A percentile compares a stretch with the other conserved stretches of the same genome.
phyloP scores from a whole-genome alignment of 306 rosid species.

The Rosa persica region DNA sequence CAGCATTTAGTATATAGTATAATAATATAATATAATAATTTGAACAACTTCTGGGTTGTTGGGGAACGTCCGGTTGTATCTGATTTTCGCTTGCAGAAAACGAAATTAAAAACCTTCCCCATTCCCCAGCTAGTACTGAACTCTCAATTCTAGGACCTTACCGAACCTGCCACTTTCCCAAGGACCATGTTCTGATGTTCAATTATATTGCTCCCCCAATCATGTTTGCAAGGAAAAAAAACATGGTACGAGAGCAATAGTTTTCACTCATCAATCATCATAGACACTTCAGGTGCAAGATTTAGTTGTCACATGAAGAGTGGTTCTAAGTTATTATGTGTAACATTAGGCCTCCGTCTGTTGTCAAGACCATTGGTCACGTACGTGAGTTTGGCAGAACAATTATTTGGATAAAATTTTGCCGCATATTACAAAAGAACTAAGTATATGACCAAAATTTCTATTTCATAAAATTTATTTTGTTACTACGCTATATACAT shows the following conservation, averaged over 20 bases:
- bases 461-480: background rate
- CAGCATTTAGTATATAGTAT: no score
- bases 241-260: background rate
- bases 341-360: background rate
- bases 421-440: background rate
- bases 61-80: background rate
- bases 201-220: background rate
- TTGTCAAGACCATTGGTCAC: background rate
- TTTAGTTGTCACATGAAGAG: background rate
- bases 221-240: slow-evolving; percentile 5
- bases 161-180: background rate
- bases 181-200: background rate
- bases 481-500: background rate
- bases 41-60: background rate
- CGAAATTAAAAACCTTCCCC: background rate
- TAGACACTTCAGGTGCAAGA: background rate
- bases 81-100: background rate
- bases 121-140: background rate
- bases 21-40: no score
- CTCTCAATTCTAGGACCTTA: background rate
- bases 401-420: background rate
- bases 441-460: background rate
- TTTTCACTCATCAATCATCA: background rate
- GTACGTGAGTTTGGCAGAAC: background rate
- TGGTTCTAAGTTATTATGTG: background rate